These are phyloP conservation scores for Aquilaria sinensis DNA, from an alignment of 345 rosid genomes.

Conservation along the genomic window DNA sequence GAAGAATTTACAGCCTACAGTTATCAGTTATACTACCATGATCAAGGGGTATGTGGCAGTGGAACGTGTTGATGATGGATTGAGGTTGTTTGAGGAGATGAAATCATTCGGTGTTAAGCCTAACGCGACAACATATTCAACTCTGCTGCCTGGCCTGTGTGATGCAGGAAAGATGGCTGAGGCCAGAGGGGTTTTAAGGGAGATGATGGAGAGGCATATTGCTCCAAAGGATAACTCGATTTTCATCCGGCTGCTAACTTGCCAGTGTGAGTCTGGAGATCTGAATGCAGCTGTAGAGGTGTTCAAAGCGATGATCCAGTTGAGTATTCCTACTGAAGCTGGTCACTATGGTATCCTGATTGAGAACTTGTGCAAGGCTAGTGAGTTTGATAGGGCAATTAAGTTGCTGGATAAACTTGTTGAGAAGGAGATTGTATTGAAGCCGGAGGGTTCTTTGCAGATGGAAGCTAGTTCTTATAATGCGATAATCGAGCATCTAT, in stretches of 20 bases:
- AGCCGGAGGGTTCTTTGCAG: conserved; percentile 58
- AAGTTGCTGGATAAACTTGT: conserved; percentile 68
- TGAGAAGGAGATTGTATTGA: conserved; percentile 72
- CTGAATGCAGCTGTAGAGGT: conserved; percentile 67
- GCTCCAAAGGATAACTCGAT: conserved; percentile 72
- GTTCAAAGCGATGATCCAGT: conserved; percentile 70
- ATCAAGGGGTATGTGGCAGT: conserved; percentile 70
- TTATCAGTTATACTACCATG: conserved; percentile 81
- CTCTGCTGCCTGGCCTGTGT: conserved; percentile 78
- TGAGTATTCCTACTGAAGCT: conserved; percentile 73
- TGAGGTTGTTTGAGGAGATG: conserved; percentile 85
- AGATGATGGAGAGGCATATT: conserved; percentile 53
- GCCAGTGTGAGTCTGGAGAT: conserved; percentile 60
- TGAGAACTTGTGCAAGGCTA: conserved; percentile 68
- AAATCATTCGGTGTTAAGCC: conserved; percentile 58
- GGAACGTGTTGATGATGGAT: conserved; percentile 53
- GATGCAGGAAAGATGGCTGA: conserved; percentile 64
- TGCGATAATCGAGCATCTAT: conserved; percentile 58
- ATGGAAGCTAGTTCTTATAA: conserved; percentile 64
- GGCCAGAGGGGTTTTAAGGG: conserved; percentile 53
- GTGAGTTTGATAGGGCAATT: conserved; percentile 52
- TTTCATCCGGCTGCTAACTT: conserved; percentile 52
- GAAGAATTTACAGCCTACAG: conserved; percentile 54
- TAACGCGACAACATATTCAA: conserved; percentile 63
- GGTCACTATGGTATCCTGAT: conserved; percentile 81